Conservation (phyloP, 164 flowering plant genomes). For the Magnolia kwangsiensis region DNA sequence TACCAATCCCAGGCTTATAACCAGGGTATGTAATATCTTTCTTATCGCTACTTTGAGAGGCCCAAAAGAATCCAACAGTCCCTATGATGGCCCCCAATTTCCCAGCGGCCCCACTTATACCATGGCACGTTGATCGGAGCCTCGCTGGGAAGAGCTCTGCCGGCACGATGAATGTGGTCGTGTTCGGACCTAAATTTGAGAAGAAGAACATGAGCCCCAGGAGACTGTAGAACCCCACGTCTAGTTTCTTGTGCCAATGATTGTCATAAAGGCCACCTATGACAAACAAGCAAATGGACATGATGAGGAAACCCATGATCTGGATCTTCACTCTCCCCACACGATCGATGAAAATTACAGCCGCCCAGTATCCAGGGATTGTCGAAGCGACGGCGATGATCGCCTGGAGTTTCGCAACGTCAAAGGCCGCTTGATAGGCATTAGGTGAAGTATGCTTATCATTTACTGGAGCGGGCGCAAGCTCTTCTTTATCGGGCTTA, state of each 20-base stretch:
- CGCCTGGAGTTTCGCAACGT: conserved; percentile 39
- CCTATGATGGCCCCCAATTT: conserved; percentile 67
- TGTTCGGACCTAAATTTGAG: conserved; percentile 65
- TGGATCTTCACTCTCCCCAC: conserved; percentile 52
- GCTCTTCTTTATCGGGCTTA: too few species aligned
- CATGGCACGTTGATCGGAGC: conserved; percentile 70
- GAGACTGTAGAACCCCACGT: conserved; percentile 32
- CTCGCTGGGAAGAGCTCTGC: conserved; percentile 73
- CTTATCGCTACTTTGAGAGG: conserved; percentile 21
- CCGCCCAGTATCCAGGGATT: conserved; percentile 59
- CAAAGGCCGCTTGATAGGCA: conserved; percentile 30
- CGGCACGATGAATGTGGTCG: conserved; percentile 65
- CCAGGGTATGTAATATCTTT: conserved; percentile 8
- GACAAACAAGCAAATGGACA: conserved; percentile 35
- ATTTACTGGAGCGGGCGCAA: too few species aligned
- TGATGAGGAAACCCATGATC: conserved; percentile 43
- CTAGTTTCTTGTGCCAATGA: conserved; percentile 15
- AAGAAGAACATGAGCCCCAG: conserved; percentile 59
- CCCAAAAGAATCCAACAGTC: conserved; percentile 50
- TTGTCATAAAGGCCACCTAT: conserved; percentile 34
- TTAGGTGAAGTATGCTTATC: neutral
- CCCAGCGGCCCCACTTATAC: conserved; percentile 56
- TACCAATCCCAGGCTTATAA: conserved; percentile 24
- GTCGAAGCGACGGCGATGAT: conserved; percentile 47
- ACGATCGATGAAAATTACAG: conserved; percentile 54